Evolutionary conservation across 2,329 filamentous ascomycete species (phyloP).

Genomic region (Penicillium polonicum): DNA sequence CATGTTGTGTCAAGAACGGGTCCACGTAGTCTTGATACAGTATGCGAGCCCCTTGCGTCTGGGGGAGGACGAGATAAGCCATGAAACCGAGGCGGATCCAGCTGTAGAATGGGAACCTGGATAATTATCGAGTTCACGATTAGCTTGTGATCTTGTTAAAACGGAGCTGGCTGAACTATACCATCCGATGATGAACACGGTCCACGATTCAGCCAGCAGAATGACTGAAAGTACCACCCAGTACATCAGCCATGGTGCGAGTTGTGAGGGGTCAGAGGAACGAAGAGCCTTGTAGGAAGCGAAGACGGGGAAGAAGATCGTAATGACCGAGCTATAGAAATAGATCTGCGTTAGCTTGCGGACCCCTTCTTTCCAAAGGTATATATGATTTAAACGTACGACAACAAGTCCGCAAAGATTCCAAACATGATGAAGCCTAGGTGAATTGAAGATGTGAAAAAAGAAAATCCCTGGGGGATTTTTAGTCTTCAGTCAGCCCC

Average conservation of each 20-base stretch:
- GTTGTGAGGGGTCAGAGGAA: constrained; percentile 80
- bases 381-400: constrained; percentile 55
- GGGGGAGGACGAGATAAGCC: constrained; percentile 93
- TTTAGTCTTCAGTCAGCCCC: constrained; percentile 10
- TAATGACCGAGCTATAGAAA: constrained; percentile 70
- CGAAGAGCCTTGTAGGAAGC: constrained; percentile 98
- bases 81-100: constrained; percentile 85
- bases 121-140: neutral
- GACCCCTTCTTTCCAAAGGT: neutral
- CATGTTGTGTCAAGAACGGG: constrained; percentile 84
- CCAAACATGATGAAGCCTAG: constrained; percentile 64
- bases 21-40: constrained; percentile 84
- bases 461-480: constrained; percentile 7
- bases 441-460: constrained; percentile 2
- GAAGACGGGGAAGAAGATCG: constrained; percentile 92
- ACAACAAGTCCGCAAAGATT: constrained; percentile 72
- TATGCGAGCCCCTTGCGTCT: constrained; percentile 86
- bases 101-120: constrained; percentile 85
- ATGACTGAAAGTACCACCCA: constrained; percentile 88
- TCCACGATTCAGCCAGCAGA: constrained; percentile 81
- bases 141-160: neutral
- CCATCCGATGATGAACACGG: constrained; percentile 82
- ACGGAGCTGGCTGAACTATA: constrained; percentile 35
- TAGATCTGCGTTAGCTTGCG: constrained; percentile 14
- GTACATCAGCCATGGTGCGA: constrained; percentile 99